A percentile compares a stretch with the other conserved stretches of the same genome.
Evolutionary conservation across 108 stramenopile genomes (phyloP).

Genomic region (Cyclotella atomus): DNA sequence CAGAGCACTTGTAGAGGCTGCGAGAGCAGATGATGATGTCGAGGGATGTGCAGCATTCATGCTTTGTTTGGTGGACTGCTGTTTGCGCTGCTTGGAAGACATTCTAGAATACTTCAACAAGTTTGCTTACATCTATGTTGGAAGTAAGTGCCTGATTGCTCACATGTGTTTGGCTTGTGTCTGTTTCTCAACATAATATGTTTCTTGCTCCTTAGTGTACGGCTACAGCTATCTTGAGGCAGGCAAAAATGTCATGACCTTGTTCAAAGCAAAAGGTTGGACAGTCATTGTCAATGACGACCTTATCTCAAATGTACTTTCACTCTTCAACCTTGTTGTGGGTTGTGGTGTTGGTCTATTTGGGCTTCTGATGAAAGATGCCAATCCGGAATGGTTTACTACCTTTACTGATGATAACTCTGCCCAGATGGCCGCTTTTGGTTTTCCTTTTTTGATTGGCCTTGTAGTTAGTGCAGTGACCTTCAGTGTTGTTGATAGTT

Average conservation of each 20-base stretch:
- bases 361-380: slow-evolving; percentile 50
- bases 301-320: slow-evolving; percentile 48
- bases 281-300: slow-evolving; percentile 63
- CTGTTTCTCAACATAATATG: too few relatives aligned
- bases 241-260: slow-evolving; percentile 61
- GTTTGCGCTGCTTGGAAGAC: slow-evolving; percentile 62
- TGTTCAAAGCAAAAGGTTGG: slow-evolving; percentile 67
- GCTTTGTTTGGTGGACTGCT: slow-evolving; percentile 76
- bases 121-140: slow-evolving; percentile 89
- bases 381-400: slow-evolving; percentile 54
- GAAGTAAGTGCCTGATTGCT: too few relatives aligned
- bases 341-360: slow-evolving; percentile 64
- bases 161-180: too few relatives aligned
- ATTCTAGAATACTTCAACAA: slow-evolving; percentile 79
- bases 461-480: slow-evolving; percentile 63
- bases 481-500: slow-evolving; percentile 70
- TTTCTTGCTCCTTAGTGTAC: not conserved
- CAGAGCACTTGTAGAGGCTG: slow-evolving; percentile 55
- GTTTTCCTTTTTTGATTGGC: slow-evolving; percentile 67
- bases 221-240: slow-evolving; percentile 73
- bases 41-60: slow-evolving; percentile 55
- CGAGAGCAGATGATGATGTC: slow-evolving; percentile 56
- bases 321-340: slow-evolving; percentile 59
- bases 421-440: slow-evolving; percentile 49
- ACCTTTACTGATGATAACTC: slow-evolving; percentile 36